Evolutionary conservation across 148 eudicot genomes (phyloP).

Genomic region (Silene conica): DNA sequence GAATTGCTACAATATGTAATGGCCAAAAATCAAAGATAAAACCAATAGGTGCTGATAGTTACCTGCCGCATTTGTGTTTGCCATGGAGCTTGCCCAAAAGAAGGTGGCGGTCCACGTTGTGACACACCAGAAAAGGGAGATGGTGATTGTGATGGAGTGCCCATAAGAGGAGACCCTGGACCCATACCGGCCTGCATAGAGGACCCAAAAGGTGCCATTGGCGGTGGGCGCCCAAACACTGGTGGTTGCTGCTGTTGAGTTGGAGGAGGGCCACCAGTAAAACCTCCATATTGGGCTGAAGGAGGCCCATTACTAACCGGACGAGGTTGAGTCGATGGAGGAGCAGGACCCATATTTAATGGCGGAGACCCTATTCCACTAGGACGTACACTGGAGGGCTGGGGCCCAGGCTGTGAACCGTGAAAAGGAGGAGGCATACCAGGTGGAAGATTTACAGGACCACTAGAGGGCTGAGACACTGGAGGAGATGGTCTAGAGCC

Average conservation of each 20-base stretch:
- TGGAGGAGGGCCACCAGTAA: conserved; percentile 57
- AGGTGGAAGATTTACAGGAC: conserved; percentile 27
- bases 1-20: background rate
- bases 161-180: conserved; percentile 29
- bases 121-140: conserved; percentile 23
- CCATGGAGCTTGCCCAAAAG: conserved; percentile 69
- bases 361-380: conserved; percentile 52
- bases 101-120: conserved; percentile 27
- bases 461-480: conserved; percentile 13
- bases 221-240: conserved; percentile 39
- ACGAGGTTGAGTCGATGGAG: conserved; percentile 35
- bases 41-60: background rate
- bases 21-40: background rate
- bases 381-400: conserved; percentile 43
- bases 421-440: conserved; percentile 38
- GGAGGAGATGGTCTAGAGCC: conserved; percentile 48
- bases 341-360: conserved; percentile 29
- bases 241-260: conserved; percentile 42
- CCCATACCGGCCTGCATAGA: conserved; percentile 37
- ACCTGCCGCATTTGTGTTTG: conserved; percentile 66
- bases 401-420: conserved; percentile 30
- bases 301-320: conserved; percentile 69
- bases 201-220: conserved; percentile 35
- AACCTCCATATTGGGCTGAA: conserved; percentile 38
- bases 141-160: conserved; percentile 36